Conservation (phyloP, 1,284 basidiomycete genomes). For the Rhodotorula glutinis region DNA sequence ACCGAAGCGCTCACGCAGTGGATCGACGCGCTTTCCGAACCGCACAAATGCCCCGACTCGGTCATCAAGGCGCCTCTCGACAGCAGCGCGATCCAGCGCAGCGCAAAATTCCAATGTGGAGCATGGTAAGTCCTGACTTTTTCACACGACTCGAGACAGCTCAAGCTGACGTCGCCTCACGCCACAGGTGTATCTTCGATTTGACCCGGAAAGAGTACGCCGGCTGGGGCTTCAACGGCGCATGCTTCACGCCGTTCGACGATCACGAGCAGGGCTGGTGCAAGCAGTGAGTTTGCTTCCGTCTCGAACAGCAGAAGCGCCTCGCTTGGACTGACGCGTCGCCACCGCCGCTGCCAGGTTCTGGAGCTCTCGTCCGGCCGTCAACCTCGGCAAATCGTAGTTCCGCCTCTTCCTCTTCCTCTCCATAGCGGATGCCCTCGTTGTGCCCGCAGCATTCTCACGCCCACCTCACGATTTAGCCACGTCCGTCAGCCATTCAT, state of each 20-base stretch:
- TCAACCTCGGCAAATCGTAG: slow-evolving; percentile 9
- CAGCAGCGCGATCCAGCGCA: slow-evolving; percentile 10
- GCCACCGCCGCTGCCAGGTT: slow-evolving; percentile 9
- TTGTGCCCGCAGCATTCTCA: neutral
- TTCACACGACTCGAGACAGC: neutral
- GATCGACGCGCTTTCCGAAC: slow-evolving; percentile 29
- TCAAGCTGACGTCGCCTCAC: neutral
- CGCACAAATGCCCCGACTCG: slow-evolving; percentile 6
- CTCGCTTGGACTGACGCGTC: too few relatives aligned
- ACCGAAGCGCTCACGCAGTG: slow-evolving; percentile 21
- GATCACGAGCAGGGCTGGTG: slow-evolving; percentile 19
- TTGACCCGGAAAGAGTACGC: slow-evolving; percentile 21
- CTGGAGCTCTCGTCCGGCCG: slow-evolving; percentile 19
- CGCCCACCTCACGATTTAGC: too few relatives aligned
- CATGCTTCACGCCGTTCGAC: slow-evolving; percentile 22
- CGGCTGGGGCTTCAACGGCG: slow-evolving; percentile 30
- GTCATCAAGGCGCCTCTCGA: slow-evolving; percentile 2
- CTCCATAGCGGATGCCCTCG: neutral
- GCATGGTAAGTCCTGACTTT: slow-evolving; percentile 11
- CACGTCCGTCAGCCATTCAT: too few relatives aligned
- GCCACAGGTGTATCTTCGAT: slow-evolving; percentile 27
- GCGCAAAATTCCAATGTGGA: slow-evolving; percentile 24
- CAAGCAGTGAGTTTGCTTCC: slow-evolving; percentile 19
- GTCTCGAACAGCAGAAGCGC: neutral
- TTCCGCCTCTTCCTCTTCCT: neutral